phyloP scores from a whole-genome alignment of 1,284 basidiomycete species.

The Papiliotrema laurentii region DNA sequence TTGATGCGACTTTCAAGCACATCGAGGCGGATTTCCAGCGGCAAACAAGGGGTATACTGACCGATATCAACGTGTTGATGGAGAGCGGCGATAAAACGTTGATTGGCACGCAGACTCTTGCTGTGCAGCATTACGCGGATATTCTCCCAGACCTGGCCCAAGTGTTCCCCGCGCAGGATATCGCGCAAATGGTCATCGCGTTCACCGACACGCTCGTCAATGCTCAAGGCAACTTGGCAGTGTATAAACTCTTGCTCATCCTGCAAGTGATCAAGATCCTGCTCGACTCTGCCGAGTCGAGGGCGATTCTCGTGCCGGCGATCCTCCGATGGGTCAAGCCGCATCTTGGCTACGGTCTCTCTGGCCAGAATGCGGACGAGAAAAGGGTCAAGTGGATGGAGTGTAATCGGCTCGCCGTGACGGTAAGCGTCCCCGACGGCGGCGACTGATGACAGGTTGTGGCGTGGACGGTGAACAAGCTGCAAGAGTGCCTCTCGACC shows the following conservation, averaged over 20 bases:
- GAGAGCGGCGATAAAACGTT: conserved; percentile 67
- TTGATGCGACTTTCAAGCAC: conserved; percentile 78
- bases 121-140: conserved; percentile 88
- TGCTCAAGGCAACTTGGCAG: conserved; percentile 76
- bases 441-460: conserved; percentile 63
- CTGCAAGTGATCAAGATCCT: conserved; percentile 85
- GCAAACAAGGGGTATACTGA: conserved; percentile 69
- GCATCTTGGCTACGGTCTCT: conserved; percentile 80
- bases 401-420: conserved; percentile 64
- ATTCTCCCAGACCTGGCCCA: conserved; percentile 82
- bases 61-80: conserved; percentile 87
- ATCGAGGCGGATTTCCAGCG: conserved; percentile 79
- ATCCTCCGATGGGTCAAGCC: conserved; percentile 92
- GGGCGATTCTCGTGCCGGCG: conserved; percentile 77
- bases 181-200: conserved; percentile 73
- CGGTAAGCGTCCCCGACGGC: conserved; percentile 21
- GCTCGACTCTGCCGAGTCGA: conserved; percentile 75
- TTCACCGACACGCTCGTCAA: conserved; percentile 81
- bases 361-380: conserved; percentile 14
- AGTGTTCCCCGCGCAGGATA: conserved; percentile 72
- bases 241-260: conserved; percentile 92
- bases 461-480: conserved; percentile 84
- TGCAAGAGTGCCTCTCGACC: conserved; percentile 75
- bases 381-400: conserved; percentile 87
- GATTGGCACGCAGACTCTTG: conserved; percentile 92